phyloP scores from a whole-genome alignment of 345 rosid species.

The Populus simonii region DNA sequence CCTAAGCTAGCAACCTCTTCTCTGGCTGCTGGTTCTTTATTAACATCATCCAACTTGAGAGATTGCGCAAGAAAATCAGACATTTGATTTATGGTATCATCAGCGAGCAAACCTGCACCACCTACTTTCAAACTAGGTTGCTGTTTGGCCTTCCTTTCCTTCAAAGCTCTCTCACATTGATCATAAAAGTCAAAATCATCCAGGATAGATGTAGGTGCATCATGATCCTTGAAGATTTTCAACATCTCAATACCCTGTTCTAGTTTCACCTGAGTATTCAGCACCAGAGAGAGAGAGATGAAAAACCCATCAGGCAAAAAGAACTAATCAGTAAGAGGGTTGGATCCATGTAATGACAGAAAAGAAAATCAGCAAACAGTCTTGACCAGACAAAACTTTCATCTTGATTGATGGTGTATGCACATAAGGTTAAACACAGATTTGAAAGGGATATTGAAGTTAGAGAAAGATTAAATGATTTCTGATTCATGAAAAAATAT shows the following conservation, averaged over 20 bases:
- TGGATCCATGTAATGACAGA: background rate
- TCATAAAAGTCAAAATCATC: constrained; percentile 66
- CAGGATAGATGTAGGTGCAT: constrained; percentile 46
- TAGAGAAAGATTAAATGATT: background rate
- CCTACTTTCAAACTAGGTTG: constrained; percentile 19
- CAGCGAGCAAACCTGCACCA: constrained; percentile 20
- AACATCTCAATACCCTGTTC: constrained; percentile 69
- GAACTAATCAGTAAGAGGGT: background rate
- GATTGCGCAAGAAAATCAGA: constrained; percentile 37
- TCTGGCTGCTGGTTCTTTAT: constrained; percentile 5
- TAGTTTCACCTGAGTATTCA: constrained; percentile 49
- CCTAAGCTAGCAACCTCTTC: background rate
- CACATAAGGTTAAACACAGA: background rate
- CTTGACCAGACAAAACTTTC: background rate
- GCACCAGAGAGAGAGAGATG: background rate
- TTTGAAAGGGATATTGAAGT: background rate
- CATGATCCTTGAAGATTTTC: constrained; percentile 59
- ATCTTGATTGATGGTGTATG: background rate
- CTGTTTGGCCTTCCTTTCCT: constrained; percentile 42
- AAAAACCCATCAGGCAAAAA: background rate
- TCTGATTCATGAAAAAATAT: background rate
- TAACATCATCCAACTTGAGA: constrained; percentile 17
- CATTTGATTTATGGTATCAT: constrained; percentile 37
- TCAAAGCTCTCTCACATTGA: constrained; percentile 49
- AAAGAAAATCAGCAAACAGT: background rate